phyloP scores from a whole-genome alignment of 345 rosid genomes.

The Erodium maritimum region DNA sequence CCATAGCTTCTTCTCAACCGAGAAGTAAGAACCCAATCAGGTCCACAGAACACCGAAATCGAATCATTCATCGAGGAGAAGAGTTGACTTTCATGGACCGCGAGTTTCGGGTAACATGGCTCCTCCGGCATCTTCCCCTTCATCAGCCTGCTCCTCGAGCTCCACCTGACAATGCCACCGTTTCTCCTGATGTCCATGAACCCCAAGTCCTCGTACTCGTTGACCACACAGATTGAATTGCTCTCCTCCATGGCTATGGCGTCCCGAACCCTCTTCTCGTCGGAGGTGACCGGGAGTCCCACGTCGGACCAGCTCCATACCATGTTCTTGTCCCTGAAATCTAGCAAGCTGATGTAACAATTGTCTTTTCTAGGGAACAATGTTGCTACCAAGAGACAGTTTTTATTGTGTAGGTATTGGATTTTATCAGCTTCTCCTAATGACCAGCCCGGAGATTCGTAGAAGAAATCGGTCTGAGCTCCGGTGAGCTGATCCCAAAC shows the following conservation, averaged over 20 bases:
- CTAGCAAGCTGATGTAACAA: conserved; percentile 85
- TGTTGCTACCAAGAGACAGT: conserved; percentile 78
- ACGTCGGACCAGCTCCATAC: conserved; percentile 35
- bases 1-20: conserved; percentile 21
- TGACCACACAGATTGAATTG: conserved; percentile 76
- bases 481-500: conserved; percentile 93
- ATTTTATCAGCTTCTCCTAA: conserved; percentile 91
- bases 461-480: conserved; percentile 77
- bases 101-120: conserved; percentile 84
- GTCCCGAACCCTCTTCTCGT: conserved; percentile 86
- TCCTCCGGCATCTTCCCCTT: conserved; percentile 83
- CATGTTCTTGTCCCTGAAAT: conserved; percentile 73
- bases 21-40: conserved; percentile 25
- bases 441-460: conserved; percentile 78
- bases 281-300: conserved; percentile 40
- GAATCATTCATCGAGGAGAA: conserved; percentile 68
- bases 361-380: conserved; percentile 92
- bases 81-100: conserved; percentile 70
- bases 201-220: conserved; percentile 88
- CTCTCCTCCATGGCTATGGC: conserved; percentile 76
- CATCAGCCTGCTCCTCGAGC: conserved; percentile 12
- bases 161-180: conserved; percentile 50
- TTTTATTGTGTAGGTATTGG: conserved; percentile 65
- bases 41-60: conserved; percentile 27
- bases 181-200: conserved; percentile 72